phyloP scores from a whole-genome alignment of 2,329 filamentous ascomycete genomes.

The Alternaria conjuncta region DNA sequence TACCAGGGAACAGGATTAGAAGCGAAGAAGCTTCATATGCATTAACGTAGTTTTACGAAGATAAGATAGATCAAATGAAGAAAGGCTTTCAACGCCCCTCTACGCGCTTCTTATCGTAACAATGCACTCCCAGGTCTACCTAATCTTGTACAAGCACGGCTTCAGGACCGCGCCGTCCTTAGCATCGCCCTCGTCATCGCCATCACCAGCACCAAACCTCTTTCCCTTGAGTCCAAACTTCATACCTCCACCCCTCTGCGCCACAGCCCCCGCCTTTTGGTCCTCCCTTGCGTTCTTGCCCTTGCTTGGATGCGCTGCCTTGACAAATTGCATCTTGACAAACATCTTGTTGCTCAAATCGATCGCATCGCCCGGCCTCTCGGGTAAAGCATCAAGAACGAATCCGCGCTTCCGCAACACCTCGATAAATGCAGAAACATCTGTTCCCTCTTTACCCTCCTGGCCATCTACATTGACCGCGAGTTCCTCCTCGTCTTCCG shows the following conservation, averaged over 20 bases:
- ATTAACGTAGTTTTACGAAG: not conserved
- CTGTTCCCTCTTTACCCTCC: constrained; percentile 73
- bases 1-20: constrained; percentile 7
- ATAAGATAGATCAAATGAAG: not conserved
- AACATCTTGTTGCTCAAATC: constrained; percentile 98
- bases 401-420: constrained; percentile 84
- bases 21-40: not conserved
- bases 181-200: constrained; percentile 57
- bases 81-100: not conserved
- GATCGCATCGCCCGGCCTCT: constrained; percentile 68
- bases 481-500: constrained; percentile 66
- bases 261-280: constrained; percentile 38
- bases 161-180: constrained; percentile 78
- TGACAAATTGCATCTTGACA: constrained; percentile 94
- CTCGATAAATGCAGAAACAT: constrained; percentile 85
- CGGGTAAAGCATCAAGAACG: constrained; percentile 63
- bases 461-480: constrained; percentile 69
- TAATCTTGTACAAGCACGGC: constrained; percentile 93
- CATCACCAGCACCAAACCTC: constrained; percentile 9
- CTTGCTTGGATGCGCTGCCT: constrained; percentile 74
- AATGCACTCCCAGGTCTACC: constrained; percentile 42
- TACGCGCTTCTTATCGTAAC: not conserved
- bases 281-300: constrained; percentile 71
- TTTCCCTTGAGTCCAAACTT: constrained; percentile 30
- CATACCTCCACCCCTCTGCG: constrained; percentile 50